These are phyloP conservation scores for Apostasia ramifera DNA, from an alignment of 106 monocot genomes.

Conservation along the genomic window DNA sequence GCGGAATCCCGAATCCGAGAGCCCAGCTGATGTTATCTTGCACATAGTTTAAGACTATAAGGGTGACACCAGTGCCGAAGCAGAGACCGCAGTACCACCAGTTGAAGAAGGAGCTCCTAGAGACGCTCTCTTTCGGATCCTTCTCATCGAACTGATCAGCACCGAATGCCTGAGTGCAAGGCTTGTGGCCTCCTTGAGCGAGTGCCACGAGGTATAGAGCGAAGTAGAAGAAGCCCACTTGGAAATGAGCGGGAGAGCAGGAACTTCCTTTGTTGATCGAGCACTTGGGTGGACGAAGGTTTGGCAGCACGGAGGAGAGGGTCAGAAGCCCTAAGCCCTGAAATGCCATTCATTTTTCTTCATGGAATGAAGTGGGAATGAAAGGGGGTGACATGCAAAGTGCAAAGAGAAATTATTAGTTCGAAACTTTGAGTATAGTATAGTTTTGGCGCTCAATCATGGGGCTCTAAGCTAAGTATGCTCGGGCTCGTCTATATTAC, in stretches of 20 bases:
- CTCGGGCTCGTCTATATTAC: no score
- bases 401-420: no score
- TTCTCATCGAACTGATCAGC: constrained; percentile 80
- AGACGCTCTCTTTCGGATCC: constrained; percentile 41
- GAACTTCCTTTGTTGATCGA: not conserved
- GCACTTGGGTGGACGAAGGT: constrained; percentile 16
- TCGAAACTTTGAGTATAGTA: no score
- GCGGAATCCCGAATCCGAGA: constrained; percentile 72
- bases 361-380: not conserved
- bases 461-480: no score
- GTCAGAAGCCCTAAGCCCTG: constrained; percentile 61
- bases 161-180: constrained; percentile 76
- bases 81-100: constrained; percentile 66
- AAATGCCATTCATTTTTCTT: no score
- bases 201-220: constrained; percentile 62
- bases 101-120: constrained; percentile 73
- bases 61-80: constrained; percentile 12
- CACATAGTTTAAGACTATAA: constrained; percentile 36
- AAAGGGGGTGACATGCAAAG: no score
- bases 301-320: constrained; percentile 30
- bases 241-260: constrained; percentile 19
- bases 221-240: constrained; percentile 43
- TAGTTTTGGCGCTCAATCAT: no score
- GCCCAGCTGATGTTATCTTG: constrained; percentile 73
- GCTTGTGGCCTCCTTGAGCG: constrained; percentile 73